Conservation (phyloP, 495 filamentous ascomycete genomes). For the Lepidopterella palustris region DNA sequence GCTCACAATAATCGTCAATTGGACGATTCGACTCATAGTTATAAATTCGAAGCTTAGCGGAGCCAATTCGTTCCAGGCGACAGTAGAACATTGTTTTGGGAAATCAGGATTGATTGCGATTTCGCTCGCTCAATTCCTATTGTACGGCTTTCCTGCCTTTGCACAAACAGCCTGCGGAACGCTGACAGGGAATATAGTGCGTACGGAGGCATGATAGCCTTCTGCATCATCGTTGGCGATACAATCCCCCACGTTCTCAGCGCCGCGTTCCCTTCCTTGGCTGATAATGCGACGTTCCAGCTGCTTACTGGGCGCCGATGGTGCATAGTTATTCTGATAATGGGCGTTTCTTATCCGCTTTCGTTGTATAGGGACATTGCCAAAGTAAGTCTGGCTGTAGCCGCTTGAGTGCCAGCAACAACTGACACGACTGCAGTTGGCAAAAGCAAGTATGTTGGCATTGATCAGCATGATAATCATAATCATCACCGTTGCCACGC, state of each 20-base stretch:
- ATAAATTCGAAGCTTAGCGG: slow-evolving; percentile 93
- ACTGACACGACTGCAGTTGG: slow-evolving; percentile 56
- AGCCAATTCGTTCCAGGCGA: slow-evolving; percentile 86
- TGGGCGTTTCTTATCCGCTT: slow-evolving; percentile 85
- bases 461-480: slow-evolving; percentile 89
- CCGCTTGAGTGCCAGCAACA: neutral
- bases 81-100: slow-evolving; percentile 90
- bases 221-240: slow-evolving; percentile 94
- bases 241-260: slow-evolving; percentile 84
- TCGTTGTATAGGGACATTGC: slow-evolving; percentile 94
- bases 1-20: slow-evolving; percentile 82
- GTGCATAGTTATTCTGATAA: slow-evolving; percentile 76
- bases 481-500: slow-evolving; percentile 78
- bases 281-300: slow-evolving; percentile 67
- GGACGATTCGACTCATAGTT: slow-evolving; percentile 95
- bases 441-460: slow-evolving; percentile 88
- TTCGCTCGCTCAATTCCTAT: slow-evolving; percentile 87
- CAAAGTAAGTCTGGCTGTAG: slow-evolving; percentile 54
- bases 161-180: too few species aligned
- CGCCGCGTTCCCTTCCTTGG: slow-evolving; percentile 72
- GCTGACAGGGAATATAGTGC: too few species aligned
- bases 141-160: slow-evolving; percentile 42
- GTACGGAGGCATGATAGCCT: slow-evolving; percentile 97
- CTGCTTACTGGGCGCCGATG: slow-evolving; percentile 72
- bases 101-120: slow-evolving; percentile 82